Percentiles rank a stretch among this genome's conserved stretches.
Conservation (phyloP, 2,329 filamentous ascomycete species). For the Pseudogymnoascus sp. region DNA sequence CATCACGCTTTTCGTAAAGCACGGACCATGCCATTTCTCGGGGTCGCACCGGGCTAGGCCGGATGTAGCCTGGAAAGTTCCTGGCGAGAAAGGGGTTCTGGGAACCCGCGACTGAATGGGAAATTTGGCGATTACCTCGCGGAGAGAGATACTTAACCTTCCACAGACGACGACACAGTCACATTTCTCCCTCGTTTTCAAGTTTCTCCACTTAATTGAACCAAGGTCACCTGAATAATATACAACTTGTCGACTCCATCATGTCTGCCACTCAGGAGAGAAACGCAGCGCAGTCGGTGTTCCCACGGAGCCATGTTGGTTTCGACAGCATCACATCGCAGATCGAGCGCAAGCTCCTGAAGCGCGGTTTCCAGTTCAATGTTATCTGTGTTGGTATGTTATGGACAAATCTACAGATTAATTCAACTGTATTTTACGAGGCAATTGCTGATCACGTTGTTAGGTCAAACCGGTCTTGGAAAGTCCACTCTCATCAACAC, state of each 20-base stretch:
- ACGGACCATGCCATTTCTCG: conserved; percentile 3
- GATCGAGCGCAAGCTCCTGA: conserved; percentile 98
- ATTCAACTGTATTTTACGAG: not conserved
- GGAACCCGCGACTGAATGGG: conserved; percentile 5
- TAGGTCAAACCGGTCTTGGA: conserved; percentile 95
- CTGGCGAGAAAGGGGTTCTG: conserved; percentile 9
- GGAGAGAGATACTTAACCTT: conserved; percentile 7
- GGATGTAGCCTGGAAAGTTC: conserved; percentile 7
- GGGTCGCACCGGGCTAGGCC: not conserved
- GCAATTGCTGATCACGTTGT: conserved; percentile 19
- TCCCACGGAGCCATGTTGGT: conserved; percentile 96
- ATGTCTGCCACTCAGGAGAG: conserved; percentile 28
- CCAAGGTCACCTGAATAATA: not conserved
- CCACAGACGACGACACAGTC: not conserved
- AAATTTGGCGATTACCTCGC: conserved; percentile 9
- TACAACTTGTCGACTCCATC: conserved; percentile 10
- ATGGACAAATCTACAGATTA: not conserved
- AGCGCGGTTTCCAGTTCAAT: conserved; percentile 99
- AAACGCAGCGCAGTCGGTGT: conserved; percentile 39
- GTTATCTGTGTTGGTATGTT: conserved; percentile 95
- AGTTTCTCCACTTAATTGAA: not conserved
- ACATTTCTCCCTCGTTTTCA: conserved; percentile 4
- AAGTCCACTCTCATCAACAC: conserved; percentile 99
- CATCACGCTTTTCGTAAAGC: conserved; percentile 8
- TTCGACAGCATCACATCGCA: conserved; percentile 99